A percentile compares a stretch with the other conserved stretches of the same genome.
phyloP scores from a whole-genome alignment of 495 filamentous ascomycete genomes.

The Lepraria neglecta region DNA sequence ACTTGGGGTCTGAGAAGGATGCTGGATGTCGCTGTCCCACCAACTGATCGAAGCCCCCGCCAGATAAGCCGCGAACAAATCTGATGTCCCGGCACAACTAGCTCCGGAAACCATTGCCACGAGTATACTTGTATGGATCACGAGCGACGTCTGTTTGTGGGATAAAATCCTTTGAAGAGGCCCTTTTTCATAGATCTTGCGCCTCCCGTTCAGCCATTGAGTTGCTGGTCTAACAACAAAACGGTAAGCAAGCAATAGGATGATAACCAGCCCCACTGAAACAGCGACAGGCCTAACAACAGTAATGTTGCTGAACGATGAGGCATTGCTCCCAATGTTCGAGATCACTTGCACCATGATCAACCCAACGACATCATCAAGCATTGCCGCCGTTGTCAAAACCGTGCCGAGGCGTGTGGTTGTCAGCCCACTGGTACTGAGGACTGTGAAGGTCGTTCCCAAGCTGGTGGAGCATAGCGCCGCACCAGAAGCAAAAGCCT shows the following conservation, averaged over 20 bases:
- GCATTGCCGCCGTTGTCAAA: slow-evolving; percentile 65
- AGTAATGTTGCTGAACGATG: slow-evolving; percentile 38
- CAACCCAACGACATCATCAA: slow-evolving; percentile 79
- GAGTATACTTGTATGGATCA: slow-evolving; percentile 44
- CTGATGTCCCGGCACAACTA: slow-evolving; percentile 59
- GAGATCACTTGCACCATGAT: slow-evolving; percentile 67
- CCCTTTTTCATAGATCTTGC: slow-evolving; percentile 3
- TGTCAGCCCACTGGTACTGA: slow-evolving; percentile 50
- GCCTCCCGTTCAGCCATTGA: slow-evolving; percentile 21
- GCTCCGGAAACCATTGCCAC: slow-evolving; percentile 51
- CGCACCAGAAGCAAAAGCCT: slow-evolving; percentile 70
- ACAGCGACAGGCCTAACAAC: slow-evolving; percentile 55
- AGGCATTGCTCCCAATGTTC: slow-evolving; percentile 37
- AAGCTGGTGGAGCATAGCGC: slow-evolving; percentile 70
- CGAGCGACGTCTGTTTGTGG: slow-evolving; percentile 12
- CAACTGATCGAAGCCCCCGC: slow-evolving; percentile 55
- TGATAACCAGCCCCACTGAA: slow-evolving; percentile 49
- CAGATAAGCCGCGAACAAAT: slow-evolving; percentile 64
- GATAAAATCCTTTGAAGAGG: slow-evolving; percentile 4
- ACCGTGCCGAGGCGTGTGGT: slow-evolving; percentile 62
- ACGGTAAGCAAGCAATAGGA: slow-evolving; percentile 41
- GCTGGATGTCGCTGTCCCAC: slow-evolving; percentile 37
- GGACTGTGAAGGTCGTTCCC: slow-evolving; percentile 72
- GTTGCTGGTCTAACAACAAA: slow-evolving; percentile 37
- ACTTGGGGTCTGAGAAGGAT: not conserved